These are phyloP conservation scores for Vickermania ingenoplastis DNA, from an alignment of 208 protist species.

Conservation along the genomic window DNA sequence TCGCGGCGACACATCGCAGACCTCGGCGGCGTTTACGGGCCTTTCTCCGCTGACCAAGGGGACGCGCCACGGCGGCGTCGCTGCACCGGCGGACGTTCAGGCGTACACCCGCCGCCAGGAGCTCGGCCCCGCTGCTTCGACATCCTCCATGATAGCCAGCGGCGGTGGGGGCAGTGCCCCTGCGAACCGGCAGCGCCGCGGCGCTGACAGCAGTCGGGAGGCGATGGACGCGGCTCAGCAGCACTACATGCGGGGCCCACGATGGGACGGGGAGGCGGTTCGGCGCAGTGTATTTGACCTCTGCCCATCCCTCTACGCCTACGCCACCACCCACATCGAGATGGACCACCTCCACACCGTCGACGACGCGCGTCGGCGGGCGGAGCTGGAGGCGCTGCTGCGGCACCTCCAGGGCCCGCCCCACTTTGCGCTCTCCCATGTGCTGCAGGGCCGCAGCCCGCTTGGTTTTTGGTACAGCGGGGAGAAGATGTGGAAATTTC, in stretches of 20 bases:
- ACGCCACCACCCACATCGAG: constrained; percentile 30
- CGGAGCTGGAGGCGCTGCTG: constrained; percentile 69
- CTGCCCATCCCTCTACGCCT: constrained; percentile 36
- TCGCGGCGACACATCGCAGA: constrained; percentile 15
- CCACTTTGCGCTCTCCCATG: constrained; percentile 66
- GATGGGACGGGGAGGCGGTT: constrained; percentile 8
- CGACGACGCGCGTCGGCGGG: constrained; percentile 64
- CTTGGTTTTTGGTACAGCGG: constrained; percentile 72
- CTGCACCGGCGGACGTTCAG: not conserved
- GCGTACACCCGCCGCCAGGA: not conserved
- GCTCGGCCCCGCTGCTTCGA: not conserved
- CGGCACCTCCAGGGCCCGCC: constrained; percentile 50
- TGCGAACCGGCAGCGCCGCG: not conserved
- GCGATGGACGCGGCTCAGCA: constrained; percentile 12
- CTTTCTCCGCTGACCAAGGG: not conserved
- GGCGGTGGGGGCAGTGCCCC: not conserved
- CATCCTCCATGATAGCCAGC: not conserved
- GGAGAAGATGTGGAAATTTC: constrained; percentile 75
- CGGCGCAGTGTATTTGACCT: constrained; percentile 10
- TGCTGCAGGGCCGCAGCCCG: constrained; percentile 51
- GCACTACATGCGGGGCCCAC: constrained; percentile 7
- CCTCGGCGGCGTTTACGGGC: not conserved
- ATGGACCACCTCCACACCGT: constrained; percentile 67
- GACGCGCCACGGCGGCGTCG: not conserved
- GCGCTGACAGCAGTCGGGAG: constrained; percentile 7